These are phyloP conservation scores for Patellifolia procumbens DNA, from an alignment of 179 eudicot species.

Conservation along the genomic window DNA sequence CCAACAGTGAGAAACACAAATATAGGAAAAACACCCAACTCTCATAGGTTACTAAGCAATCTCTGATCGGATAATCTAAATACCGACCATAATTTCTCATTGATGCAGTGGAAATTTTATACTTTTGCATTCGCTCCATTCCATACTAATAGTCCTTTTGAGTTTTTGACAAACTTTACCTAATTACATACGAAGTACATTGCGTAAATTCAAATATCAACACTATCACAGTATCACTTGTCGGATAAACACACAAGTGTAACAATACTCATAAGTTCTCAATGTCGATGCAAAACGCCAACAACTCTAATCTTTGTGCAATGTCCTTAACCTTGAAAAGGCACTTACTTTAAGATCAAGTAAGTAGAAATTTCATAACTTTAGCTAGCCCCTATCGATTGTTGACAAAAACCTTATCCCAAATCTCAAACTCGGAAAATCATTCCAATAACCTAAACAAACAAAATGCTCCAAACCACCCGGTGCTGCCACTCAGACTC, in stretches of 20 bases:
- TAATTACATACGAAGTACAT: not conserved
- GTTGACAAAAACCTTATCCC: too few relatives aligned
- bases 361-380: not conserved
- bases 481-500: too few relatives aligned
- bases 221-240: not conserved
- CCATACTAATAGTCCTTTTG: not conserved
- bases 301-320: not conserved
- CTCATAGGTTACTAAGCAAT: not conserved
- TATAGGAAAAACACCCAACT: not conserved
- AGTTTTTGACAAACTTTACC: not conserved
- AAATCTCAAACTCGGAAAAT: not conserved
- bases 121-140: too few relatives aligned
- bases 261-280: not conserved
- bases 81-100: not conserved
- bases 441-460: not conserved
- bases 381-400: too few relatives aligned
- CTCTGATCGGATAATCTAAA: too few relatives aligned
- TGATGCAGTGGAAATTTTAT: not conserved
- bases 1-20: not conserved
- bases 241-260: not conserved
- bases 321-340: not conserved
- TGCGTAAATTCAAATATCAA: not conserved
- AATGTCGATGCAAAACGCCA: not conserved
- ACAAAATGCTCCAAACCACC: constrained; percentile 1
- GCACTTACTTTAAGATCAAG: not conserved